A percentile compares a stretch with the other conserved stretches of the same genome.
phyloP scores from a whole-genome alignment of 495 filamentous ascomycete genomes.

The Tuber magnatum region DNA sequence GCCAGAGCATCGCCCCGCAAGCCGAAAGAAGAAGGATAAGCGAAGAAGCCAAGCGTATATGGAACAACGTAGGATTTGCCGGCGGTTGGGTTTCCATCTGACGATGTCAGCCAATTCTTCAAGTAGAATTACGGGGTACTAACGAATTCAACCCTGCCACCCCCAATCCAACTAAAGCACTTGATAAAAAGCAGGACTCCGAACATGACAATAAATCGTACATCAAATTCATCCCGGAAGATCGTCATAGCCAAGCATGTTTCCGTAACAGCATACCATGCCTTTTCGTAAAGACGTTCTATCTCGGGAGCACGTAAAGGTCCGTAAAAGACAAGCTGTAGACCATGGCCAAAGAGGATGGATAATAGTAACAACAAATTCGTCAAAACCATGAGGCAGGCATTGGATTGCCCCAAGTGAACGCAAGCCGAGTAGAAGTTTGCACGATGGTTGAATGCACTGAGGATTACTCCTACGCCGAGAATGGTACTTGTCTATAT shows the following conservation, averaged over 20 bases:
- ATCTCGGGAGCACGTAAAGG: conserved; percentile 86
- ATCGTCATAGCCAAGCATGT: conserved; percentile 99
- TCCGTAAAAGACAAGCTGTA: conserved; percentile 86
- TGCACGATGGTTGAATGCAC: conserved; percentile 84
- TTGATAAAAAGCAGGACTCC: conserved; percentile 84
- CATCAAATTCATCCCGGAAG: conserved; percentile 88
- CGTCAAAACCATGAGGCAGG: conserved; percentile 86
- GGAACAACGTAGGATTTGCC: conserved; percentile 81
- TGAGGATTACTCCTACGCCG: conserved; percentile 72
- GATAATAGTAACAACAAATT: conserved; percentile 76
- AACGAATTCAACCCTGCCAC: conserved; percentile 87
- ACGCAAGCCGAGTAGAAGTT: conserved; percentile 98
- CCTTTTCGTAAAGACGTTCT: conserved; percentile 93
- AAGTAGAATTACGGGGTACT: conserved; percentile 2
- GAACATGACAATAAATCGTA: conserved; percentile 93
- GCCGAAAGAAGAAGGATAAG: conserved; percentile 69
- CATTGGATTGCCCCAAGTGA: conserved; percentile 89
- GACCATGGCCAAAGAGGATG: conserved; percentile 68
- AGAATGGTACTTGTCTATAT: conserved; percentile 64
- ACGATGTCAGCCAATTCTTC: background rate
- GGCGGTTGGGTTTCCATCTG: conserved; percentile 80
- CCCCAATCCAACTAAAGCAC: conserved; percentile 97
- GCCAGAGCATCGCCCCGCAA: conserved; percentile 67
- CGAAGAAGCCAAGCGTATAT: conserved; percentile 70
- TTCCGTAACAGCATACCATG: conserved; percentile 94